Evolutionary conservation across 2,329 filamentous ascomycete genomes (phyloP).

Genomic region (Sphaceloma murrayae): DNA sequence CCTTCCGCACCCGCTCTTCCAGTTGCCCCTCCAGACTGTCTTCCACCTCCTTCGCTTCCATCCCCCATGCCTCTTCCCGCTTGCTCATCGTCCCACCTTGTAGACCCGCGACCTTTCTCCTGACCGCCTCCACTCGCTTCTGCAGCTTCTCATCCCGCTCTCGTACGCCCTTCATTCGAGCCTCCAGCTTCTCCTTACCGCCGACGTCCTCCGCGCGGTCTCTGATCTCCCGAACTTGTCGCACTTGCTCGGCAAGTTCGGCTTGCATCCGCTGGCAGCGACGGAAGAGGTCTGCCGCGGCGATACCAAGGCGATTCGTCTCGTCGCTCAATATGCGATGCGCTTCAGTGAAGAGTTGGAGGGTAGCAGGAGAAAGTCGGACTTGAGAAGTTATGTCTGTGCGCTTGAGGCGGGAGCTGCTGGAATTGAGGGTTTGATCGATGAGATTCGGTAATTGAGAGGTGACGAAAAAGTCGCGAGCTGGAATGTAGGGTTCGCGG

Average conservation of each 20-base stretch:
- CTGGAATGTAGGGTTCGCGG: constrained; percentile 57
- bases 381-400: constrained; percentile 57
- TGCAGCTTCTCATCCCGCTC: constrained; percentile 49
- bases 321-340: constrained; percentile 63
- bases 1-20: constrained; percentile 21
- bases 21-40: constrained; percentile 4
- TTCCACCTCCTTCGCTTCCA: constrained; percentile 49
- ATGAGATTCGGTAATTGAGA: constrained; percentile 50
- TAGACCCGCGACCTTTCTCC: constrained; percentile 39
- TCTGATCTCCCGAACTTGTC: constrained; percentile 55
- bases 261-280: constrained; percentile 58
- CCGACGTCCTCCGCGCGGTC: constrained; percentile 57
- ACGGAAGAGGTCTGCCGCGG: constrained; percentile 63
- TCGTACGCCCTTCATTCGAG: constrained; percentile 47
- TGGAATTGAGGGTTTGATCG: constrained; percentile 42
- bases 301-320: constrained; percentile 57
- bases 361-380: constrained; percentile 58
- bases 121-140: constrained; percentile 51
- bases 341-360: constrained; percentile 61
- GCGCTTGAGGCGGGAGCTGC: constrained; percentile 46
- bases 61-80: constrained; percentile 49
- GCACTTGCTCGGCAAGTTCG: constrained; percentile 59
- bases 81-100: constrained; percentile 47
- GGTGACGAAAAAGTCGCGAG: constrained; percentile 49
- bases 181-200: constrained; percentile 48